Evolutionary conservation across 352 stramenopile species (phyloP), one percentile per base, ranked within the genome.

Genomic region (Phytophthora fragariae): DNA sequence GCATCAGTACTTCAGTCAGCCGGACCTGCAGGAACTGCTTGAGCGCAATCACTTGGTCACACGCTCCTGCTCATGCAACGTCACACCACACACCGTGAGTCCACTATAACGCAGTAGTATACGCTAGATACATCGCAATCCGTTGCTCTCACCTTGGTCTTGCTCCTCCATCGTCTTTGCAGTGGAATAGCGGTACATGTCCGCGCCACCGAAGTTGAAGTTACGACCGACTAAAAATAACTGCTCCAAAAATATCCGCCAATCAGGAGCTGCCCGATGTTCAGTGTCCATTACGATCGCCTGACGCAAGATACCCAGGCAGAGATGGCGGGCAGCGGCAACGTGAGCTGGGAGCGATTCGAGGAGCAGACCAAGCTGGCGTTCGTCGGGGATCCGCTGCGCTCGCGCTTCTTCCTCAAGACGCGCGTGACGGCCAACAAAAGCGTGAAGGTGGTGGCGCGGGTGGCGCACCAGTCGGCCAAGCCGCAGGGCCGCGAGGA

Each of bases 291-390:
- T 27, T 39, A 57, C 29, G 12, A 52, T 21, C 44, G 44, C 7
- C 17, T 1, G 44, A 52, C 49, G 19, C 49, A 17, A 65, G 55
- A 62, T 63, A 61, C 29, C 35, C 35, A 49, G 2, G 37, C 31
- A 11, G 46, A n/a, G 57, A 70, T 77, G 66, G 70, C 31, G 29
- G 52, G 39, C 44, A 62, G 63, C 37, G 65, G 65, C 35, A 81
- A 72, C 31, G 59, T 86, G 63, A 70, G 65, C 58, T 92, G 87
- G 87, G 87, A 92, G 44, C 75, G 75, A 53, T 92, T 92, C 57
- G 87, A 94, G 68, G 85, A 91, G 79, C 75, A 87, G 63, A 79
- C 81, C 3, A 92, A 92, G 68, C 77, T 89, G 37, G 79, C 80
- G 35, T 90, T 92, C 60, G 77, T 87, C 41, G 81, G 75, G 49